Base-by-base conservation (phyloP, 1,139 yeast species). In the Geotrichum fermentans region DNA sequence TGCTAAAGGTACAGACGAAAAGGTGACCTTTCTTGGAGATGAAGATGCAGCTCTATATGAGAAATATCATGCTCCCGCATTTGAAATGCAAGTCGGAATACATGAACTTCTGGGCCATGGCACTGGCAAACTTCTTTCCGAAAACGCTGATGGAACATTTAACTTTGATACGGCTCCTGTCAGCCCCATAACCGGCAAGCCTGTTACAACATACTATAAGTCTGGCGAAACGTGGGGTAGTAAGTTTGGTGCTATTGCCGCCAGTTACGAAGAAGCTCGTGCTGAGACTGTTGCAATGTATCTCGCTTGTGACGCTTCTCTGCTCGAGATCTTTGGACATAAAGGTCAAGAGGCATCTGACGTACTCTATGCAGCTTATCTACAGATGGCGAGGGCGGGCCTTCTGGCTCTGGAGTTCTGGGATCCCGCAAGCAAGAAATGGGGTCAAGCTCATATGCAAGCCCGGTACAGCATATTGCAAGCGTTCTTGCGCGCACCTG, bases 401-500 rank as follows among this genome's bases (percentile, higher is more conserved):
- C 71, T 88, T 49, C 62, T 83, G 36, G 90, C 85, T 1, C 73
- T 88, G 61, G 95, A 88, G 65, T 85, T 76, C 65, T 88, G 94
- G 88, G 95, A 87, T 65, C 95, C 96, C 36, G 67, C 69, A 39
- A 75, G 87, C 30, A 70, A 73, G 52, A 86, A 86, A 66, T 88
- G 96, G 96, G 96, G 96, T 33, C 96, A 88, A 69, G 81, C 96
- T 10, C 96, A 88, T 64, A 86, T 87, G 89, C 95, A 87, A 71
- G 96, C 95, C 4, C 75, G 96, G 62, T 88, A 77, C 66, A 86
- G 90, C 34, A 87, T 88, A 58, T 74, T 86, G 74, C 85, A 84
- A 69, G 77, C 82, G 29, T 80, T 86, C 62, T 70, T 83, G 60
- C 73, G 80, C 48, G 89, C 92, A 2, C 20, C 11, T 7, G 28